phyloP scores from a whole-genome alignment of 768 basidiomycete species.

The Panaeolus papilionaceus region DNA sequence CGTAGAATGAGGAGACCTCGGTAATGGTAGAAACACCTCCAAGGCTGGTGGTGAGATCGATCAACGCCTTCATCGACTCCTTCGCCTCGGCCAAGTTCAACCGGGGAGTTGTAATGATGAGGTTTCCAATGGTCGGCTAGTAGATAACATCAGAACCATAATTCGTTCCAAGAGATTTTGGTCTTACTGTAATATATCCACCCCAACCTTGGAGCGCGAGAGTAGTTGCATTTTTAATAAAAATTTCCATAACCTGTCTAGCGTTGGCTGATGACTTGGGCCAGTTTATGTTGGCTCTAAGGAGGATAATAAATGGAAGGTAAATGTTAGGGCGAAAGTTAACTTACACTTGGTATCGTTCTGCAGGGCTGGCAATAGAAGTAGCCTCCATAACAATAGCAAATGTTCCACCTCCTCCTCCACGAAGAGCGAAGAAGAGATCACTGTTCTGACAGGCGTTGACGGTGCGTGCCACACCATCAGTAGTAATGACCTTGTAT shows the following conservation, averaged over 20 bases:
- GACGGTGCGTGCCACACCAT: constrained; percentile 43
- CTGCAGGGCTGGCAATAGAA: not conserved
- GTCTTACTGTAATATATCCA: not conserved
- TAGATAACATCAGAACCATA: not conserved
- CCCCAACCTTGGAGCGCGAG: not conserved
- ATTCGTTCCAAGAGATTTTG: not conserved
- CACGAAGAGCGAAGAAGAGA: constrained; percentile 60
- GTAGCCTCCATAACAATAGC: not conserved
- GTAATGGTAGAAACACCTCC: constrained; percentile 15
- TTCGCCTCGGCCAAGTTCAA: not conserved
- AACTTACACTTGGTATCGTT: not conserved
- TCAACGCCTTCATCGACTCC: not conserved
- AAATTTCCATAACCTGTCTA: not conserved
- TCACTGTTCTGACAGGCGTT: constrained; percentile 49
- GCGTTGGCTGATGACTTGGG: not conserved
- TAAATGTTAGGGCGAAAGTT: not conserved
- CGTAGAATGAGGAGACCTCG: not conserved
- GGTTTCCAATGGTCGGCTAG: not conserved
- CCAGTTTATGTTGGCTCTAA: not conserved
- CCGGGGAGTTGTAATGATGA: constrained; percentile 8
- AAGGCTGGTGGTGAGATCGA: constrained; percentile 1
- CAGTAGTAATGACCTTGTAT: constrained; percentile 47
- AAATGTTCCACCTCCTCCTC: constrained; percentile 39
- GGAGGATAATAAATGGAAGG: not conserved
- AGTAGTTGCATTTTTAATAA: not conserved